Base-by-base conservation (phyloP, 2,329 filamentous ascomycete species). In the Drechmeria coniospora region DNA sequence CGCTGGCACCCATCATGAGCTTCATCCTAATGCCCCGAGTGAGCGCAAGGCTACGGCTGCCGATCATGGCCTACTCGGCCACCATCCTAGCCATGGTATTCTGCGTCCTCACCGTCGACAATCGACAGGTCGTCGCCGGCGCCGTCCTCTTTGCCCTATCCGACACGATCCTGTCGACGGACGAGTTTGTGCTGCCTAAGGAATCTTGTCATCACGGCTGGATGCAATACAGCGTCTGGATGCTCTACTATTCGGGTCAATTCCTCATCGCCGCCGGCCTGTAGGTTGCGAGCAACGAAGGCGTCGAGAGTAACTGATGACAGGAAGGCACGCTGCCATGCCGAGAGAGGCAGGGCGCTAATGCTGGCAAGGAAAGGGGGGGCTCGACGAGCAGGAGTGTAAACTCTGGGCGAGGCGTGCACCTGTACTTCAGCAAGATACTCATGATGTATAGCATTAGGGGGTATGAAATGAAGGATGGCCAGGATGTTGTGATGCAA, bases 151-250 rank as follows among this genome's bases (percentile, higher is more conserved):
- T 55, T 30, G 40, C 47, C 8, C 28, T 37, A 3, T 54, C 51
- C 4, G 51, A 55, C 24, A 36, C 37, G 6, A 42, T 54, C 7
- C 37, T 55, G 4, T 44, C 50, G 1, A 34, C 42, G 0, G 49
- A 50, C 8, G 41, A 42, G 32, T 55, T 55, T 30, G 29, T 55
- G 2, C 29, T 53, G 8, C 20, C 40, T 8, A 15, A 29, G 1
- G 26, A 28, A 5, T 48, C 46, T n/a, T 14, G 11, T 8, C 36
- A 43, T 22, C 40, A 40, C 1, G 26, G 25, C 3, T 46, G 39
- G 42, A 50, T 54, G 46, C 47, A 47, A 28, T 38, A 46, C 28
- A 36, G 41, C 1, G 50, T 54, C 14, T 55, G 52, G 52, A 23
- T 39, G 1, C 32, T 54, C 11, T 54, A 55, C 31, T 55, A 53